Percentiles rank a stretch among this genome's conserved stretches.
Conservation (phyloP, 2,329 filamentous ascomycete species). For the Leptosphaerulina australis region DNA sequence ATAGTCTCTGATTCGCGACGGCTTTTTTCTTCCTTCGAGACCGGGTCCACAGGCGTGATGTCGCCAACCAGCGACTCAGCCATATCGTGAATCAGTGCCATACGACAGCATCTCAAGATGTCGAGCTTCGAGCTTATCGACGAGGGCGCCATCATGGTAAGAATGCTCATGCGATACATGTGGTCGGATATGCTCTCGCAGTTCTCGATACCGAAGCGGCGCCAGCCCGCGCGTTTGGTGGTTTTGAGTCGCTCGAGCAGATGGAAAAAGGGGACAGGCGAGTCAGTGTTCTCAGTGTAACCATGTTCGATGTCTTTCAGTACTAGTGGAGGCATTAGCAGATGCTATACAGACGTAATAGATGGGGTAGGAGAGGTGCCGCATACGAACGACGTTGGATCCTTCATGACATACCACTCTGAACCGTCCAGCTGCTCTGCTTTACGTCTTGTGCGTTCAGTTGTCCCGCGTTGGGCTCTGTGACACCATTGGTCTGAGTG, state of each 20-base stretch:
- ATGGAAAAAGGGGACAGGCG: slow-evolving; percentile 92
- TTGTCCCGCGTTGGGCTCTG: slow-evolving; percentile 45
- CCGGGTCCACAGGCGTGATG: slow-evolving; percentile 89
- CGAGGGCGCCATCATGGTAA: slow-evolving; percentile 88
- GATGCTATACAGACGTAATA: neutral
- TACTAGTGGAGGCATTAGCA: slow-evolving; percentile 53
- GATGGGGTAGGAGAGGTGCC: slow-evolving; percentile 30
- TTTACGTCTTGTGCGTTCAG: slow-evolving; percentile 35
- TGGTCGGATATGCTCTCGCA: slow-evolving; percentile 96
- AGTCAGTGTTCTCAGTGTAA: slow-evolving; percentile 66
- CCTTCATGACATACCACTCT: slow-evolving; percentile 53
- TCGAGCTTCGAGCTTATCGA: slow-evolving; percentile 74
- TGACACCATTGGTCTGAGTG: slow-evolving; percentile 51
- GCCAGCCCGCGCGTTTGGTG: slow-evolving; percentile 94
- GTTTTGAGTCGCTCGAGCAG: slow-evolving; percentile 93
- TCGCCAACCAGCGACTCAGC: slow-evolving; percentile 93
- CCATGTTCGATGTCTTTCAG: slow-evolving; percentile 67
- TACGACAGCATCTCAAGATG: slow-evolving; percentile 83
- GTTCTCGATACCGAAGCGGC: slow-evolving; percentile 75
- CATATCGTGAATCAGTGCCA: slow-evolving; percentile 98
- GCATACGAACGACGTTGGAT: slow-evolving; percentile 40
- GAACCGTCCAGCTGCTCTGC: slow-evolving; percentile 49
- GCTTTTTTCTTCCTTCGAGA: slow-evolving; percentile 86
- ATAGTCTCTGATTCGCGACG: slow-evolving; percentile 87
- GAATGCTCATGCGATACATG: slow-evolving; percentile 99